These are phyloP conservation scores for Tagetes patula DNA, from an alignment of 129 eudicot species.

Conservation along the genomic window DNA sequence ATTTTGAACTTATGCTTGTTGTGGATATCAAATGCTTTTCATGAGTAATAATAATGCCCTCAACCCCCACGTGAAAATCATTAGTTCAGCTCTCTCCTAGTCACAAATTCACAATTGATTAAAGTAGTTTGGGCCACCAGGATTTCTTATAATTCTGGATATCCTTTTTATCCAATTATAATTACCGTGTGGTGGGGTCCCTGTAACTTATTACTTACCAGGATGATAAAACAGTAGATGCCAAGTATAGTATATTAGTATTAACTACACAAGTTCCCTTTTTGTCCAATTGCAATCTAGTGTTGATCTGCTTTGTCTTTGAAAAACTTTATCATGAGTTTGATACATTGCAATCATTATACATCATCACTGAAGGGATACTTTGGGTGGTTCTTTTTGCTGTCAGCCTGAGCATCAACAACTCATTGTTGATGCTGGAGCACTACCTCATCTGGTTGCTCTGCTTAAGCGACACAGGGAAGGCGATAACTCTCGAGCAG, in stretches of 20 bases:
- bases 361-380: conserved; percentile 9
- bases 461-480: conserved; percentile 59
- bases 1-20: conserved; percentile 10
- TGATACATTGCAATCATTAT: conserved; percentile 7
- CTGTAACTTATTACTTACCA: neutral
- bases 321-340: neutral
- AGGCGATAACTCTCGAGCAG: conserved; percentile 51
- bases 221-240: conserved; percentile 12
- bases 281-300: conserved; percentile 16
- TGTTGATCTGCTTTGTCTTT: neutral
- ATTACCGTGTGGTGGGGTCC: neutral
- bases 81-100: neutral
- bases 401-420: conserved; percentile 93
- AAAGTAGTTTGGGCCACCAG: conserved; percentile 19
- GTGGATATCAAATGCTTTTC: conserved; percentile 19
- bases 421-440: conserved; percentile 84
- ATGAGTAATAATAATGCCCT: conserved; percentile 3
- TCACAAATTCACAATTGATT: conserved; percentile 13
- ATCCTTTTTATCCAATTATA: neutral
- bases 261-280: conserved; percentile 1
- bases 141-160: neutral
- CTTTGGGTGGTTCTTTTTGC: conserved; percentile 21
- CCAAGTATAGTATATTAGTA: neutral
- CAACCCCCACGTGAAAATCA: neutral
- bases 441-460: conserved; percentile 70